These are phyloP conservation scores for Skeletonema potamos DNA, from an alignment of 108 stramenopile genomes.

Conservation along the genomic window DNA sequence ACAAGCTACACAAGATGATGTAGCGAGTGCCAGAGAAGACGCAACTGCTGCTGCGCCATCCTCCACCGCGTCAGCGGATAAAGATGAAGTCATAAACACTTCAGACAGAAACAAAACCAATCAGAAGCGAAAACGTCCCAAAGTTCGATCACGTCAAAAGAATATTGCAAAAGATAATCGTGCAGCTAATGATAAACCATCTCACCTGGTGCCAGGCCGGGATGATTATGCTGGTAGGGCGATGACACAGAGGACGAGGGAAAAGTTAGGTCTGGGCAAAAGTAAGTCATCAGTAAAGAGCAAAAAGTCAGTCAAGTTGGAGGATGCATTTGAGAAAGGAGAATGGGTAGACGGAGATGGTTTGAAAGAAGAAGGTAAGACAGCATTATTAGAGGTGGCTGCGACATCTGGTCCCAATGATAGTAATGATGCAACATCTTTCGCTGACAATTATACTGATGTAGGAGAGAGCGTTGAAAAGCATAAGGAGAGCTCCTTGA, in stretches of 20 bases:
- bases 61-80: not conserved
- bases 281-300: not conserved
- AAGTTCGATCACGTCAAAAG: conserved; percentile 80
- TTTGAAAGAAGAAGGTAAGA: not conserved
- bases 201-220: conserved; percentile 54
- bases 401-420: not conserved
- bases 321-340: conserved; percentile 9
- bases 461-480: not conserved
- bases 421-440: not conserved
- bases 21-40: not conserved
- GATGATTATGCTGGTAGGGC: conserved; percentile 59
- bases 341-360: not conserved
- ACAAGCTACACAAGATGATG: not conserved
- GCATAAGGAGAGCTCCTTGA: not conserved
- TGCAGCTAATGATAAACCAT: conserved; percentile 54
- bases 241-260: conserved; percentile 64
- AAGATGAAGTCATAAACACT: conserved; percentile 3
- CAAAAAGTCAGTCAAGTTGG: not conserved
- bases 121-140: conserved; percentile 33
- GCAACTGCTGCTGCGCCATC: not conserved
- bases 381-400: not conserved
- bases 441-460: not conserved
- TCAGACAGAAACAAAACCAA: not conserved
- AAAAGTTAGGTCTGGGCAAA: conserved; percentile 29
- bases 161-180: conserved; percentile 82